Evolutionary conservation across 179 eudicot species (phyloP).

Genomic region (Vitellaria paradoxa): DNA sequence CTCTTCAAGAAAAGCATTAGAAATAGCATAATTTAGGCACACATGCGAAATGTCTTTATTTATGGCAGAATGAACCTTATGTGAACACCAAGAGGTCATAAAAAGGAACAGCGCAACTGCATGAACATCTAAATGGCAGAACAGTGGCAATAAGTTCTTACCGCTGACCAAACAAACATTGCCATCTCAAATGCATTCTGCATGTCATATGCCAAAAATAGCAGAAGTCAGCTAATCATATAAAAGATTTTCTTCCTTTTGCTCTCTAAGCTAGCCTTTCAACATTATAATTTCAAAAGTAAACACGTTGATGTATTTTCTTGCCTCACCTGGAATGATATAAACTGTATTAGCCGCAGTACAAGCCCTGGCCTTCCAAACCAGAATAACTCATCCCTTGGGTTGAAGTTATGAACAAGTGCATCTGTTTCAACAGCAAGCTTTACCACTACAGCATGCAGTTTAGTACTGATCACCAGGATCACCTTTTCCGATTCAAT

Average conservation of each 20-base stretch:
- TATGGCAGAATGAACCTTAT: too few species aligned
- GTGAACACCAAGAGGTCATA: too few species aligned
- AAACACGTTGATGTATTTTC: neutral
- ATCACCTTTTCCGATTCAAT: slow-evolving; percentile 35
- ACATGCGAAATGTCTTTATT: too few species aligned
- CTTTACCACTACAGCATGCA: slow-evolving; percentile 68
- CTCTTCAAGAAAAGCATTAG: too few species aligned
- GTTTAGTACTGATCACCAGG: slow-evolving; percentile 55
- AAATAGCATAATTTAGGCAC: too few species aligned
- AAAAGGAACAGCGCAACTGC: too few species aligned
- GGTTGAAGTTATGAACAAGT: slow-evolving; percentile 40
- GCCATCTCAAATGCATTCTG: slow-evolving; percentile 91
- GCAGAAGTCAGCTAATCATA: neutral
- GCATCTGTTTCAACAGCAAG: slow-evolving; percentile 55
- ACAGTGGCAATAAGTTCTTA: slow-evolving; percentile 23
- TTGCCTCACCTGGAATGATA: slow-evolving; percentile 61
- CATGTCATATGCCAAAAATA: slow-evolving; percentile 10
- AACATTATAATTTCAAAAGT: neutral
- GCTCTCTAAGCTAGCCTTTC: neutral
- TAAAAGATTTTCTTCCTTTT: neutral
- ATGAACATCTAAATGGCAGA: neutral
- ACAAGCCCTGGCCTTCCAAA: slow-evolving; percentile 67
- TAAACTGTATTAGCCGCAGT: slow-evolving; percentile 58
- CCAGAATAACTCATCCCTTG: slow-evolving; percentile 87
- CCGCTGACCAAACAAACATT: slow-evolving; percentile 70